phyloP scores from a whole-genome alignment of 495 filamentous ascomycete species.

The Aspergillus asperescens region DNA sequence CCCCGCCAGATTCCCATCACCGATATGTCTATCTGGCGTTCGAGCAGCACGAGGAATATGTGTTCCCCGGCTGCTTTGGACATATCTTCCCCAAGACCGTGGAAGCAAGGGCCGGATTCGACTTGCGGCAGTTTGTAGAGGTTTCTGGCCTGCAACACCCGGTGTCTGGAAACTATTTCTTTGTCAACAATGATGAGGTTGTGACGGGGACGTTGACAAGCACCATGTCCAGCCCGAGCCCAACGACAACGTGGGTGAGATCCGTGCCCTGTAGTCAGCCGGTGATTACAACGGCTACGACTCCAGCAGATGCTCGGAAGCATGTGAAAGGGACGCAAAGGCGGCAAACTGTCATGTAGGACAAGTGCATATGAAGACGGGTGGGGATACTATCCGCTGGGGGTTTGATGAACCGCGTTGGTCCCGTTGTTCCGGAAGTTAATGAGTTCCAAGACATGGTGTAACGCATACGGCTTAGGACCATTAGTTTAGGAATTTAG shows the following conservation, averaged over 20 bases:
- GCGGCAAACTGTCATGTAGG: conserved; percentile 10
- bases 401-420: background rate
- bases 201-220: background rate
- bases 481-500: no score
- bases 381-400: conserved; percentile 5
- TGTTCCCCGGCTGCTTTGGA: conserved; percentile 27
- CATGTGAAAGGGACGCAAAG: conserved; percentile 14
- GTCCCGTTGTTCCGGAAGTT: conserved; percentile 7
- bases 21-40: conserved; percentile 39
- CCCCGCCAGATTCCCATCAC: conserved; percentile 29
- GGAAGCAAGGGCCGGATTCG: conserved; percentile 29
- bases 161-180: conserved; percentile 36
- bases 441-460: background rate
- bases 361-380: background rate
- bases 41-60: conserved; percentile 26
- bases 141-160: conserved; percentile 24
- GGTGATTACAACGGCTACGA: conserved; percentile 3
- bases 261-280: conserved; percentile 7
- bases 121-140: conserved; percentile 26
- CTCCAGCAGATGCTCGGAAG: background rate
- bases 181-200: conserved; percentile 21
- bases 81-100: conserved; percentile 23
- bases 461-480: background rate
- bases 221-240: conserved; percentile 13
- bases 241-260: conserved; percentile 10